phyloP scores from a whole-genome alignment of 148 eudicot genomes.

The Fagopyrum esculentum region DNA sequence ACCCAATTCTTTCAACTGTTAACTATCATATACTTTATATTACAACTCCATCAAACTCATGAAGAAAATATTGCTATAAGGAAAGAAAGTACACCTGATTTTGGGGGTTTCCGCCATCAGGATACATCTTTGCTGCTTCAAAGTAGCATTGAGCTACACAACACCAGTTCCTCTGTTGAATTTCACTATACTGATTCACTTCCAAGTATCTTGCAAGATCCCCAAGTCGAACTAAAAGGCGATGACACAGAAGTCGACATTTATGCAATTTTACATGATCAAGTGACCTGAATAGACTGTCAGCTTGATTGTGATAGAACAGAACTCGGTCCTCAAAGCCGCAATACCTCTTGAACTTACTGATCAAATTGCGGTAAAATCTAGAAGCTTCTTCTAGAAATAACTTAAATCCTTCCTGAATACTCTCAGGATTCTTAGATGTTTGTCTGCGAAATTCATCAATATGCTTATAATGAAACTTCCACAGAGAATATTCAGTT shows the following conservation, averaged over 20 bases:
- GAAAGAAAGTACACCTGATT: constrained; percentile 71
- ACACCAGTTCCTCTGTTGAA: constrained; percentile 50
- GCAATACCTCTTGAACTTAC: constrained; percentile 39
- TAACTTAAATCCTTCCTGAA: constrained; percentile 42
- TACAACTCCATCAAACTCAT: not conserved
- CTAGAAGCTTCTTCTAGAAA: constrained; percentile 66
- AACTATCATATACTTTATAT: not conserved
- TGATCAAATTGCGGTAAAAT: constrained; percentile 58
- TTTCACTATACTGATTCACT: constrained; percentile 35
- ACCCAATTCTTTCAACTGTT: too few relatives aligned
- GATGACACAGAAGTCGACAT: constrained; percentile 58
- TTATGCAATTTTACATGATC: constrained; percentile 40
- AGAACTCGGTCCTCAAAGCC: constrained; percentile 46
- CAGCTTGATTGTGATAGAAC: constrained; percentile 23
- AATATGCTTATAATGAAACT: constrained; percentile 84
- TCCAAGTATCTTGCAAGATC: constrained; percentile 69
- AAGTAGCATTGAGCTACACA: constrained; percentile 60
- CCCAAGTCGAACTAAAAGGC: constrained; percentile 77
- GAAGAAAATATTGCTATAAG: not conserved
- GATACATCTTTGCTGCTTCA: constrained; percentile 62
- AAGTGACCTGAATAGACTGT: constrained; percentile 15
- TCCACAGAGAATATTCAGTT: constrained; percentile 70
- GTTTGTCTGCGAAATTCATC: constrained; percentile 73
- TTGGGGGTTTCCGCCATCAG: constrained; percentile 94
- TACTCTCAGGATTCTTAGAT: constrained; percentile 22